Base-by-base conservation (phyloP, 768 basidiomycete species). In the Artomyces pyxidatus region DNA sequence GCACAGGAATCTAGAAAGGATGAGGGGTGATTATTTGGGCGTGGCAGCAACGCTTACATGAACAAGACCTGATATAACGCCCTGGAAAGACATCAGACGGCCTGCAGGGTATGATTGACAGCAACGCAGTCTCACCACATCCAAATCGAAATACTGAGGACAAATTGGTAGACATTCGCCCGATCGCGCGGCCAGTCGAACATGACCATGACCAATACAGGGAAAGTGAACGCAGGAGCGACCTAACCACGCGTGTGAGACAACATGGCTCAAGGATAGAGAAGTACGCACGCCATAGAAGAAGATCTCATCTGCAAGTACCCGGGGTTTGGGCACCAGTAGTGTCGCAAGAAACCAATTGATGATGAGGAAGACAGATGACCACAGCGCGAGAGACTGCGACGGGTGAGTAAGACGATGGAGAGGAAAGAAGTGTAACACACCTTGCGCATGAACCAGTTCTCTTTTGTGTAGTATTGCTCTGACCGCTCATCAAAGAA, bases 111-210 rank as follows among this genome's bases (percentile, higher is more conserved):
- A 32, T 17, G 47, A 37, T 30, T 17, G 45, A 6, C 35, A 8
- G 16, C 5, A 8, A 23, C 6, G 42, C n/a, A 11, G 30, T 49
- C 71, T 51, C 56, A 78, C 85, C 83, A 86, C 51, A 66, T 68
- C 83, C 84, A 87, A 16, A 78, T 73, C 2, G 83, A 74, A 42
- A 74, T 61, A 3, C 71, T 64, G 16, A 88, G 65, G 40, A 76
- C 68, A n/a, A 70, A 42, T 65, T 90, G 88, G 62, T 87, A 89
- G 4, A 75, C 62, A 25, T 68, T 63, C 12, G 70, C 69, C 17
- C 76, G 71, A 52, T 82, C 76, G 37, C 83, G 71, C 2, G 87
- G 88, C 71, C 78, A 81, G 68, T 91, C 82, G 58, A 76, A 83
- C 47, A 83, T 68, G 48, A 88, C 75, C 71, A 88, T 72, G 44